Percentiles rank a stretch among this genome's conserved stretches.
Conservation (phyloP, 345 rosid species). For the Ceriops decandra region DNA sequence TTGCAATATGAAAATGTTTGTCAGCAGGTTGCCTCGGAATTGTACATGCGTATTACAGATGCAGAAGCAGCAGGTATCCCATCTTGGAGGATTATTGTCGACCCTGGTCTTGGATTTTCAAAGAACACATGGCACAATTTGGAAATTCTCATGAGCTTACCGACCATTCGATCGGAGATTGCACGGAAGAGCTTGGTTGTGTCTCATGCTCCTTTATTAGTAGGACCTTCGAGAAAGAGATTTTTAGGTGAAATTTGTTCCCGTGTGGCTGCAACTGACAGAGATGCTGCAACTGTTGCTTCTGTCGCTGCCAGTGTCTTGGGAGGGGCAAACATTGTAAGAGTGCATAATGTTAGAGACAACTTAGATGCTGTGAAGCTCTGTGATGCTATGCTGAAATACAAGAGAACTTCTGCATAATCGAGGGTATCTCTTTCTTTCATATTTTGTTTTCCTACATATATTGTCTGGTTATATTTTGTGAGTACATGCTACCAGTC, state of each 20-base stretch:
- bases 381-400: constrained; percentile 67
- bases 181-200: constrained; percentile 61
- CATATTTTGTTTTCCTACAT: no score
- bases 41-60: constrained; percentile 46
- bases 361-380: constrained; percentile 71
- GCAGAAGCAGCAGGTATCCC: constrained; percentile 81
- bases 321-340: constrained; percentile 81
- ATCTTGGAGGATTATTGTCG: constrained; percentile 82
- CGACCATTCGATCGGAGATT: constrained; percentile 54
- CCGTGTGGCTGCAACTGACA: constrained; percentile 53
- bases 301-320: constrained; percentile 60
- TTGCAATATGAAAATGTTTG: constrained; percentile 63
- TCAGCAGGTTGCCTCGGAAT: constrained; percentile 66
- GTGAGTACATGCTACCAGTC: no score
- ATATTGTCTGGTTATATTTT: no score
- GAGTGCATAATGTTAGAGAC: constrained; percentile 78
- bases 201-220: constrained; percentile 66
- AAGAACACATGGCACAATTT: constrained; percentile 66
- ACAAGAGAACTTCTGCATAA: constrained; percentile 9
- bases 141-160: constrained; percentile 59
- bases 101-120: constrained; percentile 92
- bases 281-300: constrained; percentile 88
- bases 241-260: constrained; percentile 78
- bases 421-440: background rate
- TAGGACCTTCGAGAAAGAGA: constrained; percentile 85